Evolutionary conservation across 345 rosid species (phyloP).

Genomic region (Aegle marmelos): DNA sequence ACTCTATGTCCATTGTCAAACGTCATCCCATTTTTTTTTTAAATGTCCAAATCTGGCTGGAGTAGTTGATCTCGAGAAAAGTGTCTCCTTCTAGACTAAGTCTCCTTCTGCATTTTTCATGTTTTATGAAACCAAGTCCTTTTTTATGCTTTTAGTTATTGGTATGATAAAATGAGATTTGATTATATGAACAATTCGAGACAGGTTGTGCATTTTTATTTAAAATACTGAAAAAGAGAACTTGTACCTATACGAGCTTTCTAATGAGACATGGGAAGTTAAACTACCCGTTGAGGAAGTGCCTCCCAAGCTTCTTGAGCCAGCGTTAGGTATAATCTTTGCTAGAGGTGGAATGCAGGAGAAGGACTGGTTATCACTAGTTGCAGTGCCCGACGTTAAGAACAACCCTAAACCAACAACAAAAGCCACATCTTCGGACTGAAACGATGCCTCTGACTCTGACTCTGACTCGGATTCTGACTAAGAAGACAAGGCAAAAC

Average conservation of each 20-base stretch:
- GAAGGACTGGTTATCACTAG: slow-evolving; percentile 95
- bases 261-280: slow-evolving; percentile 97
- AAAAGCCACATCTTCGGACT: no score
- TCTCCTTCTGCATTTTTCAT: background rate
- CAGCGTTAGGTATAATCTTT: slow-evolving; percentile 93
- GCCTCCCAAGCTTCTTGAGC: slow-evolving; percentile 99
- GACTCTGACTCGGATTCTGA: no score
- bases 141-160: background rate
- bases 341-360: slow-evolving; percentile 99
- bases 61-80: background rate
- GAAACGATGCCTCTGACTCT: no score
- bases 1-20: background rate
- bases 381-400: no score
- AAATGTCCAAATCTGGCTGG: background rate
- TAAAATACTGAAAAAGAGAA: slow-evolving; percentile 75
- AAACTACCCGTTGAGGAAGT: slow-evolving; percentile 99
- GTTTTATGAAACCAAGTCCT: background rate
- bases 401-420: no score
- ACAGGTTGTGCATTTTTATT: background rate
- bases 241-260: slow-evolving; percentile 90
- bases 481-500: no score
- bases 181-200: background rate
- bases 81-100: background rate
- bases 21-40: no score
- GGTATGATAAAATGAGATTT: background rate